Base-by-base conservation (phyloP, 2,329 filamentous ascomycete species). In the Neonectria neomacrospora region DNA sequence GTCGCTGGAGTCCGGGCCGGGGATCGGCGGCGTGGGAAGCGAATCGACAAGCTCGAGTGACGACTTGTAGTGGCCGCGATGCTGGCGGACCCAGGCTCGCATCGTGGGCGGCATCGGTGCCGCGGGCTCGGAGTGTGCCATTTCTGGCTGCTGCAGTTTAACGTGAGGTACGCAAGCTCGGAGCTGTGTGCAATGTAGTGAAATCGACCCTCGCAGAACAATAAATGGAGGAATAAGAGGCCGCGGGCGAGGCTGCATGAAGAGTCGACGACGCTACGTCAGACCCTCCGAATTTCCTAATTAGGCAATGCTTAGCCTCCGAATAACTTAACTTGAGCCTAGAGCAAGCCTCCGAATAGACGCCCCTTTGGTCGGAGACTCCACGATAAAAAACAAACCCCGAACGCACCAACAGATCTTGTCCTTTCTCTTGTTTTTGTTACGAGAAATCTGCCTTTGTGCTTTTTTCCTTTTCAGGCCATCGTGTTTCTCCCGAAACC, bases 211-310 rank as follows among this genome's bases (percentile, higher is more conserved):
- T 44, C 41, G 20, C 41, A 44, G 41, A 44, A 10, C n/a, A 20
- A 42, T 42, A 42, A 42, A 9, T 20, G 41, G 41, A 44, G 18
- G 7, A 44, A 44, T 22, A 44, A 18, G 41, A 44, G 18, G 47
- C 28, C 18, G 28, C 47, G 47, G 26, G 28, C 28, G 47, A 12
- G 41, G 41, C 18, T 44, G 20, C 41, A 44, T 22, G 41, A 44
- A 18, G 41, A 44, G 41, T 44, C 41, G 41, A 44, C 41, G 41
- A 51, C 23, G 26, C 50, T 60, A 41, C 37, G 53, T 61, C 50
- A 48, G 34, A 61, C 50, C 41, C 41, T 56, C 58, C 58, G 58
- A 62, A 57, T 62, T 62, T 51, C 58, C 58, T 56, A 52, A 62
- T 57, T 51, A 53, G 58, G 58, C 30, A 61, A 61, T 61, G 28